Percentiles rank a stretch among this genome's conserved stretches.
These are phyloP conservation scores for Scheffersomyces parashehatae DNA, from an alignment of 1,139 yeast species.

Conservation along the genomic window DNA sequence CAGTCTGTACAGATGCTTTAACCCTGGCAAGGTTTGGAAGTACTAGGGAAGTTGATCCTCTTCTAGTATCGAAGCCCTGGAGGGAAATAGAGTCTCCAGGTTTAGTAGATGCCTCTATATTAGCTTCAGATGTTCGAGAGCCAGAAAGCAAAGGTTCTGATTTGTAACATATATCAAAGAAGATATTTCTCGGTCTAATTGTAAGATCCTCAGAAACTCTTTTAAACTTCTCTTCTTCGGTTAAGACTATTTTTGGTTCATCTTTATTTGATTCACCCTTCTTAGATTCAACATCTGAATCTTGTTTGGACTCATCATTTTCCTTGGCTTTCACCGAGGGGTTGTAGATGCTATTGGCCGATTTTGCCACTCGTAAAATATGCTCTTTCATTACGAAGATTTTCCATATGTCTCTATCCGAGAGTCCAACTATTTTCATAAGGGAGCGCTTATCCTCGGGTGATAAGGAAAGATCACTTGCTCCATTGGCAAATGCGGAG, in stretches of 20 bases:
- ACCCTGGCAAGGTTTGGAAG: conserved; percentile 36
- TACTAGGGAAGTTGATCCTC: conserved; percentile 25
- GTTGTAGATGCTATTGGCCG: not conserved
- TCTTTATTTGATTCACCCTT: conserved; percentile 24
- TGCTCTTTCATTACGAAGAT: conserved; percentile 68
- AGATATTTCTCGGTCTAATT: conserved; percentile 59
- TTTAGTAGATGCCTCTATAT: conserved; percentile 15
- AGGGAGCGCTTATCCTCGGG: conserved; percentile 79
- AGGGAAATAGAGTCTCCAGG: conserved; percentile 18
- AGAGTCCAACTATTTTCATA: conserved; percentile 69
- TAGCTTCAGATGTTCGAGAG: conserved; percentile 20
- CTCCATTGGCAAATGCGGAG: conserved; percentile 16
- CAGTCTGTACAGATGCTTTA: conserved; percentile 55
- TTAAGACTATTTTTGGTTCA: not conserved
- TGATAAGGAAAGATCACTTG: conserved; percentile 32
- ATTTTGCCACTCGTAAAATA: conserved; percentile 48
- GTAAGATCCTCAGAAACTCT: conserved; percentile 13
- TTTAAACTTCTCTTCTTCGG: conserved; percentile 12
- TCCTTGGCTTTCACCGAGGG: conserved; percentile 5
- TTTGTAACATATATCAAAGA: conserved; percentile 59
- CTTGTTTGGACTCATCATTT: conserved; percentile 7
- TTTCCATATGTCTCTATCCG: conserved; percentile 80
- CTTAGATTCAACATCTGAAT: conserved; percentile 15
- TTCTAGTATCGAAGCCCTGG: conserved; percentile 14
- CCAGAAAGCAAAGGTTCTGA: conserved; percentile 36